A percentile compares a stretch with the other conserved stretches of the same genome.
Conservation (phyloP, 2,329 filamentous ascomycete species). For the Geosmithia putterillii region DNA sequence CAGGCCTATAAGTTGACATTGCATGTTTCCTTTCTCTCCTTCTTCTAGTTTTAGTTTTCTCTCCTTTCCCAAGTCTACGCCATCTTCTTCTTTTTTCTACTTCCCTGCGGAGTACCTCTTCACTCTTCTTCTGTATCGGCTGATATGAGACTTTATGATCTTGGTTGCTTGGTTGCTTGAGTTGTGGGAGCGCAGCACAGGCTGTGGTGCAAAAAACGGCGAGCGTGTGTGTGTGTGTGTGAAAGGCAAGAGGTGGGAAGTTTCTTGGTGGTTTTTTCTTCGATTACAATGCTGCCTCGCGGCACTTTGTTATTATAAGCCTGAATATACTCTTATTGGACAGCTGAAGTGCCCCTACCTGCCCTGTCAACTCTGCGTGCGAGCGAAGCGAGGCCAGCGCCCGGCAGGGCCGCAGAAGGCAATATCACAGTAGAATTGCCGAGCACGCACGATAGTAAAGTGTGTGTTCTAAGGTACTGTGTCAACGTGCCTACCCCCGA, state of each 20-base stretch:
- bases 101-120: too few relatives aligned
- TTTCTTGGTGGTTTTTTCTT: neutral
- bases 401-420: too few relatives aligned
- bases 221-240: neutral
- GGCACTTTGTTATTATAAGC: conserved; percentile 22
- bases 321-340: neutral
- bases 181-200: too few relatives aligned
- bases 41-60: neutral
- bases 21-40: neutral
- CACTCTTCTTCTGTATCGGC: too few relatives aligned
- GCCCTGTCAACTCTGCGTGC: too few relatives aligned
- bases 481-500: too few relatives aligned
- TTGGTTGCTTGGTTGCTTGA: neutral
- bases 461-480: too few relatives aligned
- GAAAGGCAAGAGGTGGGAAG: neutral
- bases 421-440: too few relatives aligned
- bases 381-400: too few relatives aligned
- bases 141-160: neutral
- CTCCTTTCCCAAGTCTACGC: too few relatives aligned
- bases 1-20: neutral
- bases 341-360: too few relatives aligned
- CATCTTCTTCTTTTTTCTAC: conserved; percentile 8
- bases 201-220: neutral
- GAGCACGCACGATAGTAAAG: too few relatives aligned
- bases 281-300: conserved; percentile 33